A percentile compares a stretch with the other conserved stretches of the same genome.
phyloP scores from a whole-genome alignment of 1,284 basidiomycete genomes.

The Omphalotus olearius region DNA sequence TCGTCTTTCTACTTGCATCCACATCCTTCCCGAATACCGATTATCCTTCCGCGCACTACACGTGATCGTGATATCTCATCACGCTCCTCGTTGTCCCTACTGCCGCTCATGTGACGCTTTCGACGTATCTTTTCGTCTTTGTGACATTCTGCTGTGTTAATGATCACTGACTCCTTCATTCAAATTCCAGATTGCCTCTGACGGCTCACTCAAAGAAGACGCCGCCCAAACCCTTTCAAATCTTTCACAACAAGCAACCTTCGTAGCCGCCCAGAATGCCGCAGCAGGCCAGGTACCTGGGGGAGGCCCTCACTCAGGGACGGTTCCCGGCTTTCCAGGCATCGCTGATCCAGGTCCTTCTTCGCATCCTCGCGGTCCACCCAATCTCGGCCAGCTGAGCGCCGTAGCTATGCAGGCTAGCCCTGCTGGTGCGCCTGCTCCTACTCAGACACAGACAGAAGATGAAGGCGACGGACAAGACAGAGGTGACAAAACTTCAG shows the following conservation, averaged over 20 bases:
- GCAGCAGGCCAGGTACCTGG: conserved; percentile 21
- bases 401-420: conserved; percentile 27
- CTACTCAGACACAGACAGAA: conserved; percentile 26
- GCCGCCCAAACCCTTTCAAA: conserved; percentile 65
- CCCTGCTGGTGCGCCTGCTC: conserved; percentile 29
- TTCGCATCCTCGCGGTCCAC: conserved; percentile 67
- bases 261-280: conserved; percentile 22
- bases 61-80: conserved; percentile 22
- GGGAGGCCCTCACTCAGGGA: conserved; percentile 18
- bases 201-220: conserved; percentile 51
- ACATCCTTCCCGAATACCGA: conserved; percentile 2
- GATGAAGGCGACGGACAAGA: conserved; percentile 33
- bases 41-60: conserved; percentile 13
- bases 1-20: conserved; percentile 7
- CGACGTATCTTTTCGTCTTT: neutral
- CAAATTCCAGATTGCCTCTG: conserved; percentile 28
- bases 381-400: conserved; percentile 54
- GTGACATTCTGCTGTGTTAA: conserved; percentile 1
- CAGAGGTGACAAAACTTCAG: conserved; percentile 21
- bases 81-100: conserved; percentile 18
- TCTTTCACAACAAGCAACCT: conserved; percentile 38
- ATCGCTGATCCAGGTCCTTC: conserved; percentile 68
- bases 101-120: conserved; percentile 20
- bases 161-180: conserved; percentile 14
- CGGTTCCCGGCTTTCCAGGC: conserved; percentile 25